phyloP scores from a whole-genome alignment of 768 basidiomycete species.

The Suillus lakei region DNA sequence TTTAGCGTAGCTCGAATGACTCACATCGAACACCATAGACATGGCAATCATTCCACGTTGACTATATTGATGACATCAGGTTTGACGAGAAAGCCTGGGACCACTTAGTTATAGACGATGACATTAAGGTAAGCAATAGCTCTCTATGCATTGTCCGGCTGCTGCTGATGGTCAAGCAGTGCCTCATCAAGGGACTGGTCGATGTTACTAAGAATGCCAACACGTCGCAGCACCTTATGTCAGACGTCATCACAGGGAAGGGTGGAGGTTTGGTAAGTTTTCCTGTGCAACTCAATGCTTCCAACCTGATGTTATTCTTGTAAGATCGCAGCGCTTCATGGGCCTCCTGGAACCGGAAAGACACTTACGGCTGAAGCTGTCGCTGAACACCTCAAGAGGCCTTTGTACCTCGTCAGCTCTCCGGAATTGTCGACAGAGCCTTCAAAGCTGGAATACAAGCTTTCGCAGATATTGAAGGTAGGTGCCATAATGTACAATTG shows the following conservation, averaged over 20 bases:
- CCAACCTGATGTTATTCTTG: neutral
- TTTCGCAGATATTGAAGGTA: slow-evolving; percentile 31
- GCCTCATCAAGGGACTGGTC: slow-evolving; percentile 30
- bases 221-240: slow-evolving; percentile 22
- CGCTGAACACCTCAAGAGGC: slow-evolving; percentile 56
- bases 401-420: slow-evolving; percentile 58
- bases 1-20: neutral
- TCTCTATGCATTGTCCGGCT: neutral
- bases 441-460: slow-evolving; percentile 43
- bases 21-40: slow-evolving; percentile 21
- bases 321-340: slow-evolving; percentile 29
- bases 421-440: slow-evolving; percentile 58
- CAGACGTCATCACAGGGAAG: slow-evolving; percentile 66
- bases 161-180: slow-evolving; percentile 40
- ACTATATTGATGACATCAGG: slow-evolving; percentile 53
- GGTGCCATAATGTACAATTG: neutral
- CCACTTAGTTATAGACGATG: slow-evolving; percentile 57
- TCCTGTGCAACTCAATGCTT: neutral
- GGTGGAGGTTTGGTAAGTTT: slow-evolving; percentile 62
- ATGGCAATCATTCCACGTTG: slow-evolving; percentile 63
- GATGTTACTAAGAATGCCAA: slow-evolving; percentile 29
- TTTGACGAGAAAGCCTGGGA: slow-evolving; percentile 66
- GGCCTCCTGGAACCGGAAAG: slow-evolving; percentile 44
- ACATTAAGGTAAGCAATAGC: slow-evolving; percentile 43
- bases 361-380: slow-evolving; percentile 66